A percentile compares a stretch with the other conserved stretches of the same genome.
Evolutionary conservation across 805 yeast genomes (phyloP).

Genomic region (Candida vaughaniae): DNA sequence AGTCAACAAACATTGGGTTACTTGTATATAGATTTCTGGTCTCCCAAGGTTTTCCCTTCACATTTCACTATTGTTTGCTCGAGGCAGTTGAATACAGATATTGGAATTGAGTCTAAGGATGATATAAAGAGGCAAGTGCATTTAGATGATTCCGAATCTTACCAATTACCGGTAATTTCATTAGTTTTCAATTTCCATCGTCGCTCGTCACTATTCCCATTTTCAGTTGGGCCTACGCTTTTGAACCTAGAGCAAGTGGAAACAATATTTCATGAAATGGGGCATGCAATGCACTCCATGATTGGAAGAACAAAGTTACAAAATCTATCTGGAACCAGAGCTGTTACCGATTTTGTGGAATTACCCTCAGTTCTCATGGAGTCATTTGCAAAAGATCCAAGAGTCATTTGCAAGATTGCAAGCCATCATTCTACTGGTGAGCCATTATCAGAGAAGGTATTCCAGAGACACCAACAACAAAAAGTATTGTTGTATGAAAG

Average conservation of each 20-base stretch:
- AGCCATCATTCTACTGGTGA: slow-evolving; percentile 67
- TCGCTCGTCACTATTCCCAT: slow-evolving; percentile 9
- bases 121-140: slow-evolving; percentile 27
- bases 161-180: slow-evolving; percentile 88
- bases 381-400: slow-evolving; percentile 77
- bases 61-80: slow-evolving; percentile 96
- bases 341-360: slow-evolving; percentile 95
- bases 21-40: slow-evolving; percentile 85
- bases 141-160: slow-evolving; percentile 46
- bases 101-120: slow-evolving; percentile 27
- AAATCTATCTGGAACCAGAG: slow-evolving; percentile 91
- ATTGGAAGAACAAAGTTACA: slow-evolving; percentile 87
- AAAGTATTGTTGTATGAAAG: slow-evolving; percentile 57
- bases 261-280: slow-evolving; percentile 97
- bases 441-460: slow-evolving; percentile 49
- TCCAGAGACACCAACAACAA: slow-evolving; percentile 52
- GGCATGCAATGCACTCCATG: slow-evolving; percentile 98
- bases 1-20: slow-evolving; percentile 63
- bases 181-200: slow-evolving; percentile 78
- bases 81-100: slow-evolving; percentile 62
- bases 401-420: slow-evolving; percentile 74
- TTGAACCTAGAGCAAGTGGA: slow-evolving; percentile 79
- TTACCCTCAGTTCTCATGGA: slow-evolving; percentile 97
- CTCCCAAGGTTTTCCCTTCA: slow-evolving; percentile 80
- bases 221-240: slow-evolving; percentile 44